Percentiles rank a stretch among this genome's conserved stretches.
Conservation (phyloP, 2,329 filamentous ascomycete species). For the Emergomyces pasteurianus region DNA sequence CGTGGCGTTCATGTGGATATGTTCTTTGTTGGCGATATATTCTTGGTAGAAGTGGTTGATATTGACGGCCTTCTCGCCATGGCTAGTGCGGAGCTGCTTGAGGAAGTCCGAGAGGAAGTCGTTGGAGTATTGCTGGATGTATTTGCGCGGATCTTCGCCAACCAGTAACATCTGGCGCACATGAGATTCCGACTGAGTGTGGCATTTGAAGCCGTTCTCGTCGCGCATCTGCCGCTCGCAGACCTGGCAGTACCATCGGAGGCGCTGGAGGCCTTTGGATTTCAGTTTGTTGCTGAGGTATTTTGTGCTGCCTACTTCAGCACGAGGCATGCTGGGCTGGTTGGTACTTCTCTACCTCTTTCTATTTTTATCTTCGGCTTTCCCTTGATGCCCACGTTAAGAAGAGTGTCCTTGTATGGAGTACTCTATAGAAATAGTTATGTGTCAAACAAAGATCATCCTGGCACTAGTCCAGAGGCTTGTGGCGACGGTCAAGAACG, state of each 20-base stretch:
- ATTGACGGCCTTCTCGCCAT: conserved; percentile 81
- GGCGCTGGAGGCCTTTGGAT: conserved; percentile 53
- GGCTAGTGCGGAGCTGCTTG: conserved; percentile 62
- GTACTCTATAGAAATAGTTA: too few relatives aligned
- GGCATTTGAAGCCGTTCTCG: conserved; percentile 82
- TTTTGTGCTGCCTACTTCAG: conserved; percentile 87
- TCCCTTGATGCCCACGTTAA: neutral
- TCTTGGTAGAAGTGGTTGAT: conserved; percentile 93
- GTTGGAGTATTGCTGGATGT: conserved; percentile 68
- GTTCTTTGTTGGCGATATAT: conserved; percentile 77
- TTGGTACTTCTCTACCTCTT: neutral
- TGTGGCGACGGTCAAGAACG: neutral
- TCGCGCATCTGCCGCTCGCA: conserved; percentile 70
- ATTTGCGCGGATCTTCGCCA: conserved; percentile 74
- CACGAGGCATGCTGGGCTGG: conserved; percentile 62
- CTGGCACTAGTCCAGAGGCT: too few relatives aligned
- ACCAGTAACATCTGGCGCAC: conserved; percentile 82
- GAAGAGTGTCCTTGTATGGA: neutral
- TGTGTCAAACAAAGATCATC: too few relatives aligned
- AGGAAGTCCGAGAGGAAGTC: conserved; percentile 76
- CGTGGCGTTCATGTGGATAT: conserved; percentile 89
- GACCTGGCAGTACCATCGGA: conserved; percentile 84
- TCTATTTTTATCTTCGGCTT: neutral
- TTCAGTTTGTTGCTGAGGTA: conserved; percentile 85
- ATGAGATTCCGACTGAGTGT: conserved; percentile 73